Conservation (phyloP, 768 basidiomycete genomes). For the Boletus bicolor region DNA sequence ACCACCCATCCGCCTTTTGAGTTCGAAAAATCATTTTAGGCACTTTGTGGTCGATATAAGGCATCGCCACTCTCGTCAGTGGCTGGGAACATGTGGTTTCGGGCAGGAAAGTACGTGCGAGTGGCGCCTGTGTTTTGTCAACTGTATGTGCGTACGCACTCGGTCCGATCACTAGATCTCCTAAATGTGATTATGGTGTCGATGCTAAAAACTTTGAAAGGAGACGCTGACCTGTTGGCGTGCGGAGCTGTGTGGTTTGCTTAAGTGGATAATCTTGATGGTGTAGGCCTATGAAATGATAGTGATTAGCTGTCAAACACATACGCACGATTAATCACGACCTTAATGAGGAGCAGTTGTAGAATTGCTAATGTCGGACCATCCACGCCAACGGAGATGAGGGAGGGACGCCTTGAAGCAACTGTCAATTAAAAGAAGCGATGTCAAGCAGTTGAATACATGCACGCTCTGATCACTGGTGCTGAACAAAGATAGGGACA, state of each 20-base stretch:
- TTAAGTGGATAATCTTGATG: background rate
- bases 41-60: slow-evolving; percentile 10
- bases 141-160: background rate
- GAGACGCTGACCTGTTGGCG: slow-evolving; percentile 1
- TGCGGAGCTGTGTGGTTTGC: background rate
- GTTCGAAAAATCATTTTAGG: background rate
- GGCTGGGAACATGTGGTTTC: slow-evolving; percentile 24
- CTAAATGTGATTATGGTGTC: slow-evolving; percentile 8
- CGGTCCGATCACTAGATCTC: slow-evolving; percentile 4
- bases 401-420: slow-evolving; percentile 3
- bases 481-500: no score
- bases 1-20: no score
- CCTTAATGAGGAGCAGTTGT: background rate
- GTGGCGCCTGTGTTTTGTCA: slow-evolving; percentile 18
- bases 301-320: background rate
- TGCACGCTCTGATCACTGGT: no score
- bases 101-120: slow-evolving; percentile 15
- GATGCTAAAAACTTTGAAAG: slow-evolving; percentile 8
- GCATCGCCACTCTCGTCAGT: slow-evolving; percentile 17
- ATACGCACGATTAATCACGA: background rate
- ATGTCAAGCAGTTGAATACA: slow-evolving; percentile 5
- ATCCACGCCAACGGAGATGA: slow-evolving; percentile 24
- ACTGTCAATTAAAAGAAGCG: slow-evolving; percentile 18
- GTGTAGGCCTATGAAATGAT: background rate
- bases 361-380: background rate